These are phyloP conservation scores for Diutina rugosa DNA, from an alignment of 1,139 yeast species.

Conservation along the genomic window DNA sequence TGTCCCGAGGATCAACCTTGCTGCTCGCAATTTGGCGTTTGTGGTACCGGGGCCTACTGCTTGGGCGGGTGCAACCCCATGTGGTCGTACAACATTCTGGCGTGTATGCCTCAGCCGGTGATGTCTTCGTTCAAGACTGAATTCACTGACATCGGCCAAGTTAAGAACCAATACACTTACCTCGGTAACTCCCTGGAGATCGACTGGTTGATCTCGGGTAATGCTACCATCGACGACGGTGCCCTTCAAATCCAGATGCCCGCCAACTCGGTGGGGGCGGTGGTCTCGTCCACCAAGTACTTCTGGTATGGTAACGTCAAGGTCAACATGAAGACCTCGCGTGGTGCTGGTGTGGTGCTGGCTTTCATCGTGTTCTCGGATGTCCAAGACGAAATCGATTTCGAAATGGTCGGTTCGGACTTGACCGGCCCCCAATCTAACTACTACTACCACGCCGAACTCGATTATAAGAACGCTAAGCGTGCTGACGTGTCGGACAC, in stretches of 20 bases:
- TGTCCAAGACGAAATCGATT: slow-evolving; percentile 85
- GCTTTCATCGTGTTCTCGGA: slow-evolving; percentile 80
- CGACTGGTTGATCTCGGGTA: slow-evolving; percentile 71
- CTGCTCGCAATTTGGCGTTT: slow-evolving; percentile 73
- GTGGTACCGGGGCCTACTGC: slow-evolving; percentile 76
- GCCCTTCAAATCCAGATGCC: slow-evolving; percentile 70
- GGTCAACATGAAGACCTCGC: slow-evolving; percentile 61
- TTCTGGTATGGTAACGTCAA: slow-evolving; percentile 81
- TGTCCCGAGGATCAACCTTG: slow-evolving; percentile 73
- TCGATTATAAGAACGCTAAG: slow-evolving; percentile 51
- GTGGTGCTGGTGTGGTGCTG: slow-evolving; percentile 67
- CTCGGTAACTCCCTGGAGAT: slow-evolving; percentile 58
- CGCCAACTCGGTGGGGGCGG: slow-evolving; percentile 63
- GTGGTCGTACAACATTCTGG: slow-evolving; percentile 42
- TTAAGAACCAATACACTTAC: slow-evolving; percentile 29
- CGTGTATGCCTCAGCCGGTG: slow-evolving; percentile 58
- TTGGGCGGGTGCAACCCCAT: slow-evolving; percentile 73
- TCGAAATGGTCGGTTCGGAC: slow-evolving; percentile 71
- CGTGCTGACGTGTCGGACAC: slow-evolving; percentile 39
- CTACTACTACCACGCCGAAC: slow-evolving; percentile 62
- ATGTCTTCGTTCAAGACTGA: slow-evolving; percentile 21
- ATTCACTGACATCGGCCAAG: slow-evolving; percentile 21
- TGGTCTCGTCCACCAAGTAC: slow-evolving; percentile 65
- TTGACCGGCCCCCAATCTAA: slow-evolving; percentile 58
- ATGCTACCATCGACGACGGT: slow-evolving; percentile 30